Conservation (phyloP, 176 grass and related monocot genomes). For the Typha latifolia region DNA sequence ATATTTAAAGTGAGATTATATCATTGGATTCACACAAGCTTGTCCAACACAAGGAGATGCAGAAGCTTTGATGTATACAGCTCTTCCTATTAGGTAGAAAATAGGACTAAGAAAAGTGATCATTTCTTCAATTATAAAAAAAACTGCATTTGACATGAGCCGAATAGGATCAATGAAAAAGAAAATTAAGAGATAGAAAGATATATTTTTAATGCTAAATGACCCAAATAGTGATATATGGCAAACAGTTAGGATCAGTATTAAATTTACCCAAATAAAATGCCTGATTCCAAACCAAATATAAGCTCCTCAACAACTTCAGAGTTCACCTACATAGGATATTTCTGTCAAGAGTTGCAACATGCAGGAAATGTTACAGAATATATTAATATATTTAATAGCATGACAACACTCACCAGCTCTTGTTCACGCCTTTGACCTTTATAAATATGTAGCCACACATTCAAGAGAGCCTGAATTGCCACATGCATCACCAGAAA, state of each 20-base stretch:
- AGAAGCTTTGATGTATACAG: neutral
- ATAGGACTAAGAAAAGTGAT: neutral
- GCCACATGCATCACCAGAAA: conserved; percentile 1
- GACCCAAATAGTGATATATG: neutral
- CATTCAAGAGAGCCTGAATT: conserved; percentile 65
- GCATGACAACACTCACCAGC: conserved; percentile 40
- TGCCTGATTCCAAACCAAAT: conserved; percentile 86
- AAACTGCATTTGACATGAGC: neutral
- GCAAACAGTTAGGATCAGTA: neutral
- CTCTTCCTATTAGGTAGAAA: neutral
- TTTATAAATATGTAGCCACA: conserved; percentile 95
- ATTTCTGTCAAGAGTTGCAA: conserved; percentile 24
- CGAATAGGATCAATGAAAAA: neutral
- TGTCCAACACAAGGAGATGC: neutral
- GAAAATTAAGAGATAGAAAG: no score
- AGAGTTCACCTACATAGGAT: conserved; percentile 49
- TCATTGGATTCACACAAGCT: neutral
- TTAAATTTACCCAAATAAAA: conserved; percentile 81
- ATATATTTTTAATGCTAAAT: no score
- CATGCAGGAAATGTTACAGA: conserved; percentile 6
- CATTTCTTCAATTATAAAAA: neutral
- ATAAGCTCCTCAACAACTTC: conserved; percentile 96
- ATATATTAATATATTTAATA: neutral
- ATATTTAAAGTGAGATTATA: neutral
- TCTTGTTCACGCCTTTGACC: conserved; percentile 77